These are phyloP conservation scores for Nothophoma quercina DNA, from an alignment of 2,329 filamentous ascomycete genomes.

Conservation along the genomic window DNA sequence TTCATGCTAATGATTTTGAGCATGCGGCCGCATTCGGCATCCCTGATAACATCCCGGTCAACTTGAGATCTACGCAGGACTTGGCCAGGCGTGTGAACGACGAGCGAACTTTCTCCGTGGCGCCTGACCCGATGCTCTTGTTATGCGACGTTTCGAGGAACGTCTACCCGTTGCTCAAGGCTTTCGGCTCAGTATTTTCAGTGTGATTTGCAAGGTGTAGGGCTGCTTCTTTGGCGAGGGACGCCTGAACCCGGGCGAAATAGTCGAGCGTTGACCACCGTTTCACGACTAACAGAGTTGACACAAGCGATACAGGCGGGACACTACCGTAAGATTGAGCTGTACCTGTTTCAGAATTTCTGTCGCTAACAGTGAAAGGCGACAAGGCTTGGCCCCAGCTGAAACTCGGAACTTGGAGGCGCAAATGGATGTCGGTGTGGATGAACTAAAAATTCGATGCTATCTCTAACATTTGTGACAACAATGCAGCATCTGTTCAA, in stretches of 20 bases:
- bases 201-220: conserved; percentile 9
- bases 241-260: neutral
- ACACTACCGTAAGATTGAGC: neutral
- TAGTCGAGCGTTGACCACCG: conserved; percentile 6
- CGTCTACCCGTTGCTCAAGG: neutral
- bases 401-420: no score
- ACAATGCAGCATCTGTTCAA: no score
- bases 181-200: neutral
- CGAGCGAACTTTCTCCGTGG: neutral
- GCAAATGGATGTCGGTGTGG: no score
- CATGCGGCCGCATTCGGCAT: neutral
- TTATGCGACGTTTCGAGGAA: neutral
- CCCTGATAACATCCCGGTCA: neutral
- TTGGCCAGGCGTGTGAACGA: neutral
- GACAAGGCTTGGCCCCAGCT: no score
- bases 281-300: conserved; percentile 12
- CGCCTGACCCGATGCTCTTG: neutral
- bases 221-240: neutral
- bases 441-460: no score
- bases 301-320: conserved; percentile 7
- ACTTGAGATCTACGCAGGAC: neutral
- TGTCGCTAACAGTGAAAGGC: no score
- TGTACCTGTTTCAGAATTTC: conserved; percentile 4
- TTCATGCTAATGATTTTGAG: neutral
- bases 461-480: no score